Base-by-base conservation (phyloP, 2,329 filamentous ascomycete species). In the Uncinocarpus reesii region DNA sequence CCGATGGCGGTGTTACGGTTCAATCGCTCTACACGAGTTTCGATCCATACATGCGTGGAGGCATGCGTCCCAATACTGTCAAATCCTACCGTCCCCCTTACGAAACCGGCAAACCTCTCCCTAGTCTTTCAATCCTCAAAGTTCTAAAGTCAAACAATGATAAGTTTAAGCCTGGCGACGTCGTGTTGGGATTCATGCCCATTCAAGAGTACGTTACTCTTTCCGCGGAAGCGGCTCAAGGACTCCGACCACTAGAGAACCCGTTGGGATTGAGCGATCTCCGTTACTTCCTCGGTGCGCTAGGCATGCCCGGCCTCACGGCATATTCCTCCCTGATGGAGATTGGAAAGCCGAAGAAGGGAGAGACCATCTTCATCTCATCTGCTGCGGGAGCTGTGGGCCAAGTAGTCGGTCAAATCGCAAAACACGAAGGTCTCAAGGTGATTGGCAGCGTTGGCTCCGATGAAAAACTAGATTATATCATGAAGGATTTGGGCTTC, bases 1-100 rank as follows among this genome's bases (percentile, higher is more conserved):
- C 79, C 20, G 63, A 76, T 37, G 83, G 84, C 54, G 81, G 86
- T 34, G 64, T 93, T 42, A 78, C 78, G 26, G 68, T 83, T 55
- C 78, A 86, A 69, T 77, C 83, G 57, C 76, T 83, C 59, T 86
- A 84, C 65, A 73, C 80, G 55, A 89, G 84, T 34, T 83, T 83
- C 68, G 87, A 94, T 65, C 87, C 87, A 1, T 94, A 93, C 71
- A 79, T 85, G 72, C 83, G 88, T 49, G 84, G 83, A 52, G 78
- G 79, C 56, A 89, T 94, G 84, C 81, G 86, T 41, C 66, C 73
- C 41, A 61, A 83, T 5, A 64, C 71, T 29, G 58, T 69, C 61
- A 79, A 83, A 68, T 87, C 84, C 7, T 92, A 88, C 71, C 63
- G 72, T 18, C 71, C 81, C 1, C 65, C 82, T 2, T 86, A 80